phyloP scores from a whole-genome alignment of 1,139 yeast genomes.

The Debaryomyces subglobosus region DNA sequence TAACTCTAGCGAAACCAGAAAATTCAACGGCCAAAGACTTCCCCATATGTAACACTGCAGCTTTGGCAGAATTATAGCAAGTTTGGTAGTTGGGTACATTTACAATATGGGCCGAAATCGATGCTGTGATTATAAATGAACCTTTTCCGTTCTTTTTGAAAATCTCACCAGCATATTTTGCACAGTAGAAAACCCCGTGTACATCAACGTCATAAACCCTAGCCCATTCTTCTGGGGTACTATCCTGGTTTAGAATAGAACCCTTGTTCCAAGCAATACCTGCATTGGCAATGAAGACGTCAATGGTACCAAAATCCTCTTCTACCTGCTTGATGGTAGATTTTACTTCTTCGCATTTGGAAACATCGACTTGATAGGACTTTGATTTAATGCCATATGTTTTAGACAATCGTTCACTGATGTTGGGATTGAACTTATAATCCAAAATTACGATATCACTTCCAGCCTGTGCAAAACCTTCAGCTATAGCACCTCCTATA shows the following conservation, averaged over 20 bases:
- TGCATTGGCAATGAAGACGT: constrained; percentile 87
- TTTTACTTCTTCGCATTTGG: constrained; percentile 62
- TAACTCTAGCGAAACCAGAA: constrained; percentile 79
- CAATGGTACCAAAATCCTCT: constrained; percentile 75
- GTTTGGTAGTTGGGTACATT: constrained; percentile 85
- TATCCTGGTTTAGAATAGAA: constrained; percentile 58
- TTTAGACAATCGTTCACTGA: constrained; percentile 56
- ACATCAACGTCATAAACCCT: constrained; percentile 71
- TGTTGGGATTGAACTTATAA: constrained; percentile 45
- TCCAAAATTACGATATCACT: constrained; percentile 82
- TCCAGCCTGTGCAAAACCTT: constrained; percentile 83
- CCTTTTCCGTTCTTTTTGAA: constrained; percentile 74
- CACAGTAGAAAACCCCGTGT: constrained; percentile 77
- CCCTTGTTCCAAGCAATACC: constrained; percentile 89
- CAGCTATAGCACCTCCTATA: constrained; percentile 78
- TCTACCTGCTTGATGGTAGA: constrained; percentile 58
- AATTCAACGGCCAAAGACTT: constrained; percentile 85
- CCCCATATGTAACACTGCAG: constrained; percentile 79
- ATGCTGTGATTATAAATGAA: constrained; percentile 75
- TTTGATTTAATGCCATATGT: constrained; percentile 66
- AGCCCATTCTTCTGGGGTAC: constrained; percentile 55
- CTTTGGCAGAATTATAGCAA: constrained; percentile 84
- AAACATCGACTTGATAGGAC: constrained; percentile 75
- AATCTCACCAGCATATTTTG: constrained; percentile 68
- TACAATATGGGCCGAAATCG: constrained; percentile 84